phyloP scores from a whole-genome alignment of 345 rosid genomes.

The Citrus australasica region DNA sequence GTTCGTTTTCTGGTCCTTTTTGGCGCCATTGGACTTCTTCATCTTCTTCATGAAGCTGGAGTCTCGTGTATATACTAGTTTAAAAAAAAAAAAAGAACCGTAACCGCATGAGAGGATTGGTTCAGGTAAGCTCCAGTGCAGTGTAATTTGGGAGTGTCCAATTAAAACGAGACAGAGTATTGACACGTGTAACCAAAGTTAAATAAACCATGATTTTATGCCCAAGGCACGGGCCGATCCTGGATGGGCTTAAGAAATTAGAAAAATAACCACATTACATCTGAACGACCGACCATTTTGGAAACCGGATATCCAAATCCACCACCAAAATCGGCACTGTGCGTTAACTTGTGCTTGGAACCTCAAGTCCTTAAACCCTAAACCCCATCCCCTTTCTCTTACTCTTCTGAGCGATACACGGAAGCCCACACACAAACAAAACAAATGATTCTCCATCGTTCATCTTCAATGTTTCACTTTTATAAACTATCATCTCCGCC shows the following conservation, averaged over 20 bases:
- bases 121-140: not conserved
- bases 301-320: not conserved
- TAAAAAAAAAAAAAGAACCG: too few species aligned
- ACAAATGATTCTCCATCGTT: slow-evolving; percentile 43
- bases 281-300: not conserved
- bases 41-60: not conserved
- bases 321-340: not conserved
- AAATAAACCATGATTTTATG: too few species aligned
- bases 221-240: too few species aligned
- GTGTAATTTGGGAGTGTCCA: not conserved
- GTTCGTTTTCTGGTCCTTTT: slow-evolving; percentile 42
- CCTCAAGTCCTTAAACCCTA: slow-evolving; percentile 34
- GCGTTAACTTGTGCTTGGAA: not conserved
- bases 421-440: not conserved
- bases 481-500: slow-evolving; percentile 35
- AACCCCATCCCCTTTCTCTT: slow-evolving; percentile 12
- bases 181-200: not conserved
- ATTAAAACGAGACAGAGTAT: not conserved
- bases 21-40: slow-evolving; percentile 58
- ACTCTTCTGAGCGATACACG: not conserved
- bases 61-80: not conserved
- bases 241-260: too few species aligned
- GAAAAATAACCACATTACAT: not conserved
- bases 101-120: not conserved
- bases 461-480: slow-evolving; percentile 44